Evolutionary conservation across 2,329 filamentous ascomycete genomes (phyloP), one percentile per base, ranked within the genome.

Genomic region (Mycosphaerella arachidis): DNA sequence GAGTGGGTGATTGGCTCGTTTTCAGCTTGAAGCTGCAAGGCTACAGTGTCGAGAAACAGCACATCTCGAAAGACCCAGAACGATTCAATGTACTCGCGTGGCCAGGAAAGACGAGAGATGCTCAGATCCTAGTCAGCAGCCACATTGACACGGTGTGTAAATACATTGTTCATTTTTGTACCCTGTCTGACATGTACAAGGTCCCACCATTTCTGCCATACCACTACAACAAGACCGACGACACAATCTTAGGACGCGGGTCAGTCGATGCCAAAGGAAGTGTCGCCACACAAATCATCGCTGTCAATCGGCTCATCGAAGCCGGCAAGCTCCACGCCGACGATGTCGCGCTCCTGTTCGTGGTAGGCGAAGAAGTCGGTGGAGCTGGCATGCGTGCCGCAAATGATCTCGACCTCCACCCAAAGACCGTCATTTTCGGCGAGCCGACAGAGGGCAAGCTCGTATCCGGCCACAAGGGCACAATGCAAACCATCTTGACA

Each of bases 361-460:
- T 87, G 1, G 90, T 96, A 0, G 92, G 91, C 60, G 93, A 99
- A 74, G 93, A 97, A 74, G 82, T 82, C 3, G 80, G 79, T 3
- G 93, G 93, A 8, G 87, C 89, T 62, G 93, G 93, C 9, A 97
- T 97, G 93, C 79, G 67, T 50, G 68, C 70, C 3, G 82, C 74
- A 7, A 81, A 86, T 68, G 71, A 77, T 7, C 71, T 84, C 35
- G 72, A 77, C 53, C 62, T 81, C 40, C 67, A 74, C 55, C 70
- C 78, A 59, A 82, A 88, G 43, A 85, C 91, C 3, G 86, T 91
- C 67, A 89, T 93, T 69, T 97, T 97, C 70, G 94, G 94, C 46
- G 94, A 99, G 73, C 93, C 93, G 0, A 99, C 94, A 0, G 91
- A 96, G 70, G 84, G 87, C 67, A 91, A 89, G 74, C 86, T 99